Evolutionary conservation across 1,284 basidiomycete species (phyloP).

Genomic region (Ceratobasidium theobromae): DNA sequence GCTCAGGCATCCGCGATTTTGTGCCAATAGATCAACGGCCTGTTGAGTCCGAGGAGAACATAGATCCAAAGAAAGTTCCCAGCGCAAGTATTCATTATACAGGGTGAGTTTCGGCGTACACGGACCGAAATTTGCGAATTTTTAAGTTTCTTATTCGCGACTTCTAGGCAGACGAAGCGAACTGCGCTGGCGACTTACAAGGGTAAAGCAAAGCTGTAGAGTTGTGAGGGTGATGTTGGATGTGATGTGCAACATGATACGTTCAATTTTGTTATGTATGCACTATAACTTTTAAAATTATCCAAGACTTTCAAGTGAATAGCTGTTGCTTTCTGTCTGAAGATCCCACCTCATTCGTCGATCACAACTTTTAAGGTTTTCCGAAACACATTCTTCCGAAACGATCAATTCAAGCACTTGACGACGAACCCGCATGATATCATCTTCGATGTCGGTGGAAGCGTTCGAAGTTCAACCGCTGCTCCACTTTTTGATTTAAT

Average conservation of each 20-base stretch:
- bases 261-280: not conserved
- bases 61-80: slow-evolving; percentile 54
- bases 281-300: not conserved
- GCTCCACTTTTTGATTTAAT: slow-evolving; percentile 29
- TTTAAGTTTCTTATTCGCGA: slow-evolving; percentile 1
- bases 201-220: slow-evolving; percentile 59
- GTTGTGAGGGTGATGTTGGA: not conserved
- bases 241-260: not conserved
- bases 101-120: slow-evolving; percentile 50
- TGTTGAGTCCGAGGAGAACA: slow-evolving; percentile 51
- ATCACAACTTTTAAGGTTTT: slow-evolving; percentile 17
- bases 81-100: slow-evolving; percentile 64
- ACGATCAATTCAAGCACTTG: slow-evolving; percentile 19
- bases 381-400: slow-evolving; percentile 26
- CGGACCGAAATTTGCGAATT: not conserved
- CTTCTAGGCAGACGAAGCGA: slow-evolving; percentile 69
- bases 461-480: slow-evolving; percentile 1
- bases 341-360: not conserved
- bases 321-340: slow-evolving; percentile 40
- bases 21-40: slow-evolving; percentile 61
- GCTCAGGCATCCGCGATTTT: slow-evolving; percentile 69
- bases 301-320: slow-evolving; percentile 27
- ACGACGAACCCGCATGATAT: slow-evolving; percentile 16
- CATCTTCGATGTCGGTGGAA: slow-evolving; percentile 8
- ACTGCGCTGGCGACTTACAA: slow-evolving; percentile 69